Evolutionary conservation across 192 early-diverging fungal genomes (phyloP).

Genomic region (Dimargaris cristalligena): DNA sequence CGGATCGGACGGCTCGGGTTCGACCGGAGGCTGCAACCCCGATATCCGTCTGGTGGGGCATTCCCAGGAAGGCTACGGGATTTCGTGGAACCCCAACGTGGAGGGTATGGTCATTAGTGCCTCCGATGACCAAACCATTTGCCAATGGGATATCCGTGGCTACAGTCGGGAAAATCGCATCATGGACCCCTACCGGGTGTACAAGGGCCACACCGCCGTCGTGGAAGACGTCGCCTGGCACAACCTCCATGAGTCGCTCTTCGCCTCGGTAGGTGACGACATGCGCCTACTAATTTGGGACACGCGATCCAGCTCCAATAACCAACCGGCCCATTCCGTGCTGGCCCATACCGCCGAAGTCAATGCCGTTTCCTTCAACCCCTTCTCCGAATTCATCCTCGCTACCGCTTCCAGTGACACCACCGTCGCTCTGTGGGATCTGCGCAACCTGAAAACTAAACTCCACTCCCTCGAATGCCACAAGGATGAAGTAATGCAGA

Average conservation of each 20-base stretch:
- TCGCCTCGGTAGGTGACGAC: slow-evolving; percentile 96
- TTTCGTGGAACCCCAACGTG: slow-evolving; percentile 75
- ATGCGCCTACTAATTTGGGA: slow-evolving; percentile 90
- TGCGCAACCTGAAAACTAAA: slow-evolving; percentile 73
- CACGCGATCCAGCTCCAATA: slow-evolving; percentile 46
- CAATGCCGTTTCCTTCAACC: slow-evolving; percentile 91
- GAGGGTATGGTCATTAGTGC: slow-evolving; percentile 77
- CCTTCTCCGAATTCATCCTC: slow-evolving; percentile 71
- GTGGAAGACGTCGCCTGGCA: slow-evolving; percentile 98
- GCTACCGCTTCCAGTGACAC: slow-evolving; percentile 90
- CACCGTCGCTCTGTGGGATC: slow-evolving; percentile 89
- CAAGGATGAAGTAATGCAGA: slow-evolving; percentile 81
- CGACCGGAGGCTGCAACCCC: slow-evolving; percentile 67
- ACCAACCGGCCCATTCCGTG: slow-evolving; percentile 49
- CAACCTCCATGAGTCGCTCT: slow-evolving; percentile 59
- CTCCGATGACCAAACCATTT: slow-evolving; percentile 81
- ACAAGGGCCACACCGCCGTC: slow-evolving; percentile 70
- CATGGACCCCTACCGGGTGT: slow-evolving; percentile 63
- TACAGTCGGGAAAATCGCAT: slow-evolving; percentile 54
- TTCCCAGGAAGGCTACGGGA: slow-evolving; percentile 84
- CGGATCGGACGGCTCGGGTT: slow-evolving; percentile 30
- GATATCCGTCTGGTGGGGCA: slow-evolving; percentile 79
- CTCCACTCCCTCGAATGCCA: slow-evolving; percentile 80
- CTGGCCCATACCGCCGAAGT: slow-evolving; percentile 81
- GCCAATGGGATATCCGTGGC: slow-evolving; percentile 81